Evolutionary conservation across 495 filamentous ascomycete species (phyloP).

Genomic region (Penicillium alfredii): DNA sequence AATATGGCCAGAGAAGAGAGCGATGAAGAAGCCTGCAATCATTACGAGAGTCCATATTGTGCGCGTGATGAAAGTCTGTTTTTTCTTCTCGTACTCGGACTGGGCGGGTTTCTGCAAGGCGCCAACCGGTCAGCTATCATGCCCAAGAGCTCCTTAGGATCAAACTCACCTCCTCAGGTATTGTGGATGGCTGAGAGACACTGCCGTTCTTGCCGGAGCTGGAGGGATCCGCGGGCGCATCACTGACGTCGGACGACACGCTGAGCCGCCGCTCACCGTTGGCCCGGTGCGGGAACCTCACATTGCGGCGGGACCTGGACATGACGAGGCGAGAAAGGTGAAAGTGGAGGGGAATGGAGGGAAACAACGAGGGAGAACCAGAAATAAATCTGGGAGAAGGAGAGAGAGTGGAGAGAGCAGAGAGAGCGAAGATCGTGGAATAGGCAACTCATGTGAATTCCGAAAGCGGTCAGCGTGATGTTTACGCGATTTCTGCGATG

Average conservation of each 20-base stretch:
- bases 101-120: slow-evolving; percentile 43
- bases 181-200: slow-evolving; percentile 41
- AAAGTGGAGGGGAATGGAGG: slow-evolving; percentile 7
- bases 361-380: slow-evolving; percentile 7
- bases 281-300: slow-evolving; percentile 71
- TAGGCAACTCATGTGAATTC: slow-evolving; percentile 24
- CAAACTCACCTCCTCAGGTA: slow-evolving; percentile 44
- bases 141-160: too few relatives aligned
- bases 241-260: slow-evolving; percentile 71
- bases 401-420: slow-evolving; percentile 16
- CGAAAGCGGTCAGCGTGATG: slow-evolving; percentile 22
- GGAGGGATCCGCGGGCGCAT: slow-evolving; percentile 59
- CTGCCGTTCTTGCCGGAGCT: slow-evolving; percentile 47
- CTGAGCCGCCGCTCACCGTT: slow-evolving; percentile 58
- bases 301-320: slow-evolving; percentile 72
- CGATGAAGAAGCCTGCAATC: slow-evolving; percentile 87
- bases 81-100: slow-evolving; percentile 97
- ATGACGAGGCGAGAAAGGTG: slow-evolving; percentile 38
- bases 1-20: slow-evolving; percentile 91
- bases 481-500: too few relatives aligned
- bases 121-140: too few relatives aligned
- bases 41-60: slow-evolving; percentile 98
- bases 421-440: slow-evolving; percentile 18
- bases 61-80: slow-evolving; percentile 93
- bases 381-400: slow-evolving; percentile 5